Evolutionary conservation across 2,329 filamentous ascomycete species (phyloP).

Genomic region (Phoma sp.): DNA sequence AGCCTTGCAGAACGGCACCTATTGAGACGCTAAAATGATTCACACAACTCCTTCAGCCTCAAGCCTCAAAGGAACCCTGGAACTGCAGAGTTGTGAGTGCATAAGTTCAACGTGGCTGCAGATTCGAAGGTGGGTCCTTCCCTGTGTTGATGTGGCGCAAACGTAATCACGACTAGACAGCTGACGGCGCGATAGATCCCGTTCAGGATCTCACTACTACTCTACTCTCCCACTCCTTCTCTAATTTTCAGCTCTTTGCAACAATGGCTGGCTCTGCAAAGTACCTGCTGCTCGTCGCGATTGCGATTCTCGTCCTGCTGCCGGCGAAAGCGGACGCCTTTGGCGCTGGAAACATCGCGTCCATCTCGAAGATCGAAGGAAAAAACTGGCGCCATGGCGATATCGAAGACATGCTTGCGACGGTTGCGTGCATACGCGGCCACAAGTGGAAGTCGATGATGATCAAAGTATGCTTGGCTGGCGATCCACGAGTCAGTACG

Average conservation of each 20-base stretch:
- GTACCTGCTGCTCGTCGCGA: constrained; percentile 45
- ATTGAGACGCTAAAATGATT: constrained; percentile 6
- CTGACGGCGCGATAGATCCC: constrained; percentile 14
- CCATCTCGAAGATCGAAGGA: constrained; percentile 51
- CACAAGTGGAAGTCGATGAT: constrained; percentile 54
- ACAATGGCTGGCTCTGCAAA: constrained; percentile 44
- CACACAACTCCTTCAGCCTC: neutral
- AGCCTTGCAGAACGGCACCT: constrained; percentile 1
- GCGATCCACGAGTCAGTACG: neutral
- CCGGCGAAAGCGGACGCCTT: constrained; percentile 50
- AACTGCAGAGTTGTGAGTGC: neutral
- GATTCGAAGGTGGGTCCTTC: constrained; percentile 7
- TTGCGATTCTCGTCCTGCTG: constrained; percentile 46
- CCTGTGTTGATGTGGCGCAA: constrained; percentile 9
- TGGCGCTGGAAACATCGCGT: constrained; percentile 56
- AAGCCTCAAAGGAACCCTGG: constrained; percentile 4
- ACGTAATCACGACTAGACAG: constrained; percentile 16
- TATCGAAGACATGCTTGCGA: constrained; percentile 59
- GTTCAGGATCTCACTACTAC: constrained; percentile 5
- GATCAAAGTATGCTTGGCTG: constrained; percentile 47
- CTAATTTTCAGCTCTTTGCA: constrained; percentile 1
- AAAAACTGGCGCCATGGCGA: constrained; percentile 61
- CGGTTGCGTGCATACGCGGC: constrained; percentile 53
- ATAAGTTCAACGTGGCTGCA: neutral
- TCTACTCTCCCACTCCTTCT: constrained; percentile 11